phyloP scores from a whole-genome alignment of 371 early-diverging fungal genomes.

The Amoeboaphelidium protococcarum region DNA sequence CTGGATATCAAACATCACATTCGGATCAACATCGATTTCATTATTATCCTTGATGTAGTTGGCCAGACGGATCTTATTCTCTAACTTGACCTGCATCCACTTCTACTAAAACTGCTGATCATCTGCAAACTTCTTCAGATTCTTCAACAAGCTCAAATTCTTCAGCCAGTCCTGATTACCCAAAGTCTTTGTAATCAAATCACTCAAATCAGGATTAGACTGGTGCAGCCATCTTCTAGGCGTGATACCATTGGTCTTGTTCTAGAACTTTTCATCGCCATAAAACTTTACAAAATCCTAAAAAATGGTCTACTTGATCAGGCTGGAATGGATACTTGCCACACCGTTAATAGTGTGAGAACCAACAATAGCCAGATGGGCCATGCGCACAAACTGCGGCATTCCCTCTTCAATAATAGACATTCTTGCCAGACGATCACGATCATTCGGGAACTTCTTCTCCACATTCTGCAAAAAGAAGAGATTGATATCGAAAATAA shows the following conservation, averaged over 20 bases:
- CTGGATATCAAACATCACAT: conserved; percentile 72
- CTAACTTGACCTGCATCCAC: conserved; percentile 57
- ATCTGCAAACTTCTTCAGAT: conserved; percentile 25
- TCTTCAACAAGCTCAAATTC: conserved; percentile 28
- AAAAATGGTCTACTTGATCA: conserved; percentile 52
- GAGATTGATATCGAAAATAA: conserved; percentile 82
- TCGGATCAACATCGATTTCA: conserved; percentile 35
- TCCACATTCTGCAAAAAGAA: conserved; percentile 78
- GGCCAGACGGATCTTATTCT: conserved; percentile 62
- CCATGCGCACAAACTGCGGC: conserved; percentile 73
- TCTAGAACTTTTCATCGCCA: conserved; percentile 56
- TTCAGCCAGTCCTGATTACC: conserved; percentile 41
- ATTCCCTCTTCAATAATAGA: conserved; percentile 57
- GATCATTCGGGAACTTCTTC: conserved; percentile 42
- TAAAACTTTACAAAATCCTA: conserved; percentile 53
- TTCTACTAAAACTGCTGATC: conserved; percentile 36
- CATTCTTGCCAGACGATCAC: conserved; percentile 51
- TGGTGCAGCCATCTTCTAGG: conserved; percentile 75
- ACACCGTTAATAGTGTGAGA: conserved; percentile 83
- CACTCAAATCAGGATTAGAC: conserved; percentile 51
- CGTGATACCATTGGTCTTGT: conserved; percentile 80
- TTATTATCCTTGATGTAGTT: conserved; percentile 33
- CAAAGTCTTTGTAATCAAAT: conserved; percentile 41
- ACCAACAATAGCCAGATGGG: conserved; percentile 32
- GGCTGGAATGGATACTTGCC: conserved; percentile 62